Evolutionary conservation across 2,329 filamentous ascomycete genomes (phyloP), one percentile per base, ranked within the genome.

Genomic region (Botryotinia narcissicola): DNA sequence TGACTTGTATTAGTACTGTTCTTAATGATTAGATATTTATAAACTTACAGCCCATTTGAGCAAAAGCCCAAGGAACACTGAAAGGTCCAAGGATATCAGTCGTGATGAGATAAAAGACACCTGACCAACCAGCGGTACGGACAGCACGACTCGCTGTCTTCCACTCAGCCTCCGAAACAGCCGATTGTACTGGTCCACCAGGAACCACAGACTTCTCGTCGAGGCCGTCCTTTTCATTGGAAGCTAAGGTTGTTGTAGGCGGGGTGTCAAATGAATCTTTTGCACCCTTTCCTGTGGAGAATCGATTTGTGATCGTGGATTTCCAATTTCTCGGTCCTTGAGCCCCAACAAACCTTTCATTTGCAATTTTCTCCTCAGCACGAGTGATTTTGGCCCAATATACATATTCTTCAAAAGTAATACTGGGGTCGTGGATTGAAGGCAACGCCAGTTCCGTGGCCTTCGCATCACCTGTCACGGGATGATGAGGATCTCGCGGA

Each of bases 401-500:
- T 68, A 79, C 57, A 72, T 82, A 82, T 74, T 82, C 81, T 70
- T 82, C 81, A 62, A 82, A 82, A 4, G 75, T 74, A 54, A 82
- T 73, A 69, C 51, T 76, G 14, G 77, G 71, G 69, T 83, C 81
- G 77, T 76, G 80, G 1, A 79, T 76, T 44, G 35, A 10, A n/a
- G 29, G 18, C 54, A 71, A 14, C 44, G 67, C 44, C 32, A 70
- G 73, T 60, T 79, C 78, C 4, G 77, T 73, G 10, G 76, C 70
- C 22, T 75, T 69, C 6, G 74, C 72, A 35, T 44, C 64, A 8
- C 46, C 59, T 4, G 40, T 22, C 6, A 72, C 42, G n/a, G 76
- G 73, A 54, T 77, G 74, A 16, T 73, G 70, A 61, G 76, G 63
- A 63, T 76, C 74, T 37, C 78, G 75, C 71, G 77, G 76, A 72